phyloP scores from a whole-genome alignment of 208 protist genomes.

The Tritrichomonas foetus region DNA sequence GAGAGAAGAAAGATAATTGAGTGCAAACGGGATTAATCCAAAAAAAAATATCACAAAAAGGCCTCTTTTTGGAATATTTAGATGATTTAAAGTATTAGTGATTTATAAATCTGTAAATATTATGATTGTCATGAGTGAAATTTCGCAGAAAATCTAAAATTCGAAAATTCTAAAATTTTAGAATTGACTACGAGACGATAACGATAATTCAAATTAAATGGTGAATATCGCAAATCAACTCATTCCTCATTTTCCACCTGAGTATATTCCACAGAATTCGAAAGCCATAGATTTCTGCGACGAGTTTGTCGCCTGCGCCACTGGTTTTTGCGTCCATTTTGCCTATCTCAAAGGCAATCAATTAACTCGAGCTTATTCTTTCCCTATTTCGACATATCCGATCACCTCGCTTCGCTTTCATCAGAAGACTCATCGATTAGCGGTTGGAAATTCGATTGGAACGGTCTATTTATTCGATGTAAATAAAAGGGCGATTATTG shows the following conservation, averaged over 20 bases:
- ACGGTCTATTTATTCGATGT: neutral
- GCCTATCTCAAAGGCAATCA: neutral
- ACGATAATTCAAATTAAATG: no score
- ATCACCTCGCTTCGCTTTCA: neutral
- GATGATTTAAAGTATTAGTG: no score
- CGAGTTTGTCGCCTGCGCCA: neutral
- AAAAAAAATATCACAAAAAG: no score
- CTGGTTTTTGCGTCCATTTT: neutral
- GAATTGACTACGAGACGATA: no score
- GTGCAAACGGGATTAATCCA: no score
- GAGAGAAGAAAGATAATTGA: no score
- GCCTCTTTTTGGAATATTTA: no score
- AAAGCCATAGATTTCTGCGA: neutral
- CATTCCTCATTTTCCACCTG: conserved; percentile 9
- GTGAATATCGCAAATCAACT: no score
- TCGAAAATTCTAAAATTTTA: no score
- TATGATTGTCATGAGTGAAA: no score
- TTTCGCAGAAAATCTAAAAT: no score
- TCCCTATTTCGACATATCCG: neutral
- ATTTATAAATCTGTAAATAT: no score
- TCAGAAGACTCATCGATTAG: neutral
- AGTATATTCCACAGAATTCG: neutral
- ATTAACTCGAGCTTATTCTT: neutral
- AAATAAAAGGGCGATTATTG: neutral
- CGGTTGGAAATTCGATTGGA: neutral